These are phyloP conservation scores for Ophiostoma tasmaniense DNA, from an alignment of 2,329 filamentous ascomycete genomes.

Conservation along the genomic window DNA sequence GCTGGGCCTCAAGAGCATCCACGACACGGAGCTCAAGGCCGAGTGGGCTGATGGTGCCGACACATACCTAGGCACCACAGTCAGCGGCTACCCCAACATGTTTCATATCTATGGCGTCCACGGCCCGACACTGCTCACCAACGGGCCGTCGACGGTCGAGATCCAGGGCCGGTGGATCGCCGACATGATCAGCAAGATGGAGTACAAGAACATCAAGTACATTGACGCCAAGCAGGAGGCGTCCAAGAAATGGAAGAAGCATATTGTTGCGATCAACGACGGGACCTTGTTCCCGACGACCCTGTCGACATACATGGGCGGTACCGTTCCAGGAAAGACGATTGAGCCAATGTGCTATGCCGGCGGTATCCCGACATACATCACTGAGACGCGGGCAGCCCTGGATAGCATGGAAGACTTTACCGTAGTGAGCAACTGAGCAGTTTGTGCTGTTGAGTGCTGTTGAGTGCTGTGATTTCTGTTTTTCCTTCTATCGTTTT, in stretches of 20 bases:
- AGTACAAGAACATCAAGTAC: constrained; percentile 37
- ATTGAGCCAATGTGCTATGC: constrained; percentile 44
- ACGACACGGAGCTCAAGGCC: constrained; percentile 32
- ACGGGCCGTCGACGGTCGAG: constrained; percentile 47
- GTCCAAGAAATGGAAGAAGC: constrained; percentile 79
- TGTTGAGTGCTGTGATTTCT: not conserved
- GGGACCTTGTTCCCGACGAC: constrained; percentile 40
- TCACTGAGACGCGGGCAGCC: constrained; percentile 27
- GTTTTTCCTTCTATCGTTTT: not conserved
- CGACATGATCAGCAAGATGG: constrained; percentile 41
- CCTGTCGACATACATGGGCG: constrained; percentile 48
- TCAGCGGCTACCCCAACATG: constrained; percentile 41
- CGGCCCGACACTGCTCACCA: constrained; percentile 46
- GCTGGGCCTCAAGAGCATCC: constrained; percentile 36
- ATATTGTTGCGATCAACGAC: constrained; percentile 73
- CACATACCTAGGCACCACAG: constrained; percentile 38
- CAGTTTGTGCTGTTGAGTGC: not conserved
- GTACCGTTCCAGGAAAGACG: constrained; percentile 44
- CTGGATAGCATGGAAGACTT: constrained; percentile 32
- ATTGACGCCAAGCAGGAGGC: constrained; percentile 68
- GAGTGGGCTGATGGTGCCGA: constrained; percentile 35
- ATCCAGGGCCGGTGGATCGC: constrained; percentile 50
- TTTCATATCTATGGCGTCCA: constrained; percentile 48
- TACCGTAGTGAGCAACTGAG: constrained; percentile 13
- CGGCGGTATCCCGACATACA: constrained; percentile 33